phyloP scores from a whole-genome alignment of 2,329 filamentous ascomycete species.

The Nemania abortiva region DNA sequence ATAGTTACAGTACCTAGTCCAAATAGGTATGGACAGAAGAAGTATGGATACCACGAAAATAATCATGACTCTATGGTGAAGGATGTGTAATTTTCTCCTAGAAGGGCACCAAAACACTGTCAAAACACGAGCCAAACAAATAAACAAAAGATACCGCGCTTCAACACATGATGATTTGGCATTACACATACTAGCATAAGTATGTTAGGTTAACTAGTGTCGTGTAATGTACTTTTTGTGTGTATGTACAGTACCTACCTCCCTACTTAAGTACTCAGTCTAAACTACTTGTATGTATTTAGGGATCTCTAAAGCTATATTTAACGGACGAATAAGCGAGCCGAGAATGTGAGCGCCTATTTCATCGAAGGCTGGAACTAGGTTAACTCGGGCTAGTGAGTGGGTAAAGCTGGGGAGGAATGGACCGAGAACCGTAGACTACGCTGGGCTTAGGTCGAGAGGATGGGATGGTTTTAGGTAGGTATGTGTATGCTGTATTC shows the following conservation, averaged over 20 bases:
- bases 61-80: neutral
- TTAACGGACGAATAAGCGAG: slow-evolving; percentile 27
- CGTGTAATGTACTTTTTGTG: too few species aligned
- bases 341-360: slow-evolving; percentile 17
- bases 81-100: slow-evolving; percentile 12
- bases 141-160: slow-evolving; percentile 6
- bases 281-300: too few species aligned
- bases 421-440: slow-evolving; percentile 12
- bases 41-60: neutral
- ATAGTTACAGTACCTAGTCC: too few species aligned
- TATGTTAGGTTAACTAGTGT: too few species aligned
- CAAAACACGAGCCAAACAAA: slow-evolving; percentile 11
- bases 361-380: slow-evolving; percentile 12
- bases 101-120: neutral
- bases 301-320: slow-evolving; percentile 28
- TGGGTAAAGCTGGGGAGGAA: slow-evolving; percentile 31
- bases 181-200: neutral
- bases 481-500: neutral
- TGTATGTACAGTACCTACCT: neutral
- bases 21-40: too few species aligned
- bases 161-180: slow-evolving; percentile 17
- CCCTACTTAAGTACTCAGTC: too few species aligned
- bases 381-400: slow-evolving; percentile 22
- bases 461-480: slow-evolving; percentile 16
- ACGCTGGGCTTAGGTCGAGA: neutral